phyloP scores from a whole-genome alignment of 2,329 filamentous ascomycete genomes.

The Epichloe aotearoae region DNA sequence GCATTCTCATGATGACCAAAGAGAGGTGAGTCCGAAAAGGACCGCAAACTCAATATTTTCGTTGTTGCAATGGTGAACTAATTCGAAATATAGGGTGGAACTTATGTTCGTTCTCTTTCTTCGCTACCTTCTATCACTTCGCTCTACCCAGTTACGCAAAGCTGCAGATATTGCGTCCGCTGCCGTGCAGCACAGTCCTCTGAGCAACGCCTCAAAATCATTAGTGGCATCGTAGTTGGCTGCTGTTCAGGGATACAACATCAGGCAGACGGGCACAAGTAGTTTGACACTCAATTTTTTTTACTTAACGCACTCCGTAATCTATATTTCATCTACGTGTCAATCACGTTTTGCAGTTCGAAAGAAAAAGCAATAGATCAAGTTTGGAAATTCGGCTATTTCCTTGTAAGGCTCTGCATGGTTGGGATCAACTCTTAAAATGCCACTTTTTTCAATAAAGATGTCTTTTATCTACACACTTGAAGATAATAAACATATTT shows the following conservation, averaged over 20 bases:
- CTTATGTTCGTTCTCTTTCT: slow-evolving; percentile 76
- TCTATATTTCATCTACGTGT: neutral
- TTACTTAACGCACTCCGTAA: neutral
- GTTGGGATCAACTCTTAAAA: no score
- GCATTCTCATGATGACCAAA: slow-evolving; percentile 98
- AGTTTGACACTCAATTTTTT: neutral
- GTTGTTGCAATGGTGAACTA: slow-evolving; percentile 8
- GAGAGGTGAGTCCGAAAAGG: slow-evolving; percentile 51
- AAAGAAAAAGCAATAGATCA: neutral
- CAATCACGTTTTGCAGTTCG: neutral
- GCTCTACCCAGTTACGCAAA: slow-evolving; percentile 55
- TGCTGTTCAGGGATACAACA: neutral
- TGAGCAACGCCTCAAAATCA: slow-evolving; percentile 27
- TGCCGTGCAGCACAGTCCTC: slow-evolving; percentile 17
- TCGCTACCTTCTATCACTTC: slow-evolving; percentile 62
- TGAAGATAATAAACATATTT: no score
- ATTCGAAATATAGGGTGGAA: slow-evolving; percentile 51
- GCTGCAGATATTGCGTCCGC: slow-evolving; percentile 49
- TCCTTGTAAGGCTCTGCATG: no score
- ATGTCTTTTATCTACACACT: no score
- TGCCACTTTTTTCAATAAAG: no score
- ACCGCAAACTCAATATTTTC: neutral
- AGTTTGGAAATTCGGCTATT: no score
- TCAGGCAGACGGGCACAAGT: neutral
- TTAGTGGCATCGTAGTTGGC: slow-evolving; percentile 10